Base-by-base conservation (phyloP, 257 asterid genomes). In the Ilex asprella region DNA sequence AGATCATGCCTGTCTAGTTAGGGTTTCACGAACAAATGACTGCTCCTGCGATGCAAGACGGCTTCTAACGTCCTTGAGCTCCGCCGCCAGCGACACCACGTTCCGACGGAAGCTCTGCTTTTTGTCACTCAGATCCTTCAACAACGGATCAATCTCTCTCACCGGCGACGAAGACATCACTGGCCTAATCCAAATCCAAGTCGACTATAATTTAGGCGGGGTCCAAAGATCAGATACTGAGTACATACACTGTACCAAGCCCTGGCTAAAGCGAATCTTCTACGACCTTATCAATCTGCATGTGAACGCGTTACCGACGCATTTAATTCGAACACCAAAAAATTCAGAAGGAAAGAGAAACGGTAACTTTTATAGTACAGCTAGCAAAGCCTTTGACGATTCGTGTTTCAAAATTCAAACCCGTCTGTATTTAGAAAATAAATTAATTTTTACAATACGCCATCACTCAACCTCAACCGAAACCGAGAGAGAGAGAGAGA, bases 21-120 rank as follows among this genome's bases (percentile, higher is more conserved):
- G 72, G 69, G 80, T 70, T 81, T 87, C 91, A 29, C 71, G 70
- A 59, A 75, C 84, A 66, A 67, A 71, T 35, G 77, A 78, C 71
- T 79, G 84, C 53, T 85, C 94, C 52, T 83, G 86, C 59, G 78
- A 64, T 62, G 89, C 82, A 13, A 90, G 82, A 31, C 93, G 89
- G 69, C 74, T 58, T 60, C 97, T 87, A 29, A 83, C 82, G 58
- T 83, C 96, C 84, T 85, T 87, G 21, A 87, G 88, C 89, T 85
- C 97, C 67, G 86, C 81, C 74, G 95, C 97, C 30, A 90, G 76
- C 7, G 86, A 81, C 70, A 80, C 96, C 66, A 87, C 96, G 85
- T 79, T 87, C 74, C 85, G 85, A 79, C 96, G 83, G 76, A 90
- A 83, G 67, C 70, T 85, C 79, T 85, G 95, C 70, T 87, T 90